Conservation (phyloP, 2,329 filamentous ascomycete genomes). For the Akanthomyces lecanii region DNA sequence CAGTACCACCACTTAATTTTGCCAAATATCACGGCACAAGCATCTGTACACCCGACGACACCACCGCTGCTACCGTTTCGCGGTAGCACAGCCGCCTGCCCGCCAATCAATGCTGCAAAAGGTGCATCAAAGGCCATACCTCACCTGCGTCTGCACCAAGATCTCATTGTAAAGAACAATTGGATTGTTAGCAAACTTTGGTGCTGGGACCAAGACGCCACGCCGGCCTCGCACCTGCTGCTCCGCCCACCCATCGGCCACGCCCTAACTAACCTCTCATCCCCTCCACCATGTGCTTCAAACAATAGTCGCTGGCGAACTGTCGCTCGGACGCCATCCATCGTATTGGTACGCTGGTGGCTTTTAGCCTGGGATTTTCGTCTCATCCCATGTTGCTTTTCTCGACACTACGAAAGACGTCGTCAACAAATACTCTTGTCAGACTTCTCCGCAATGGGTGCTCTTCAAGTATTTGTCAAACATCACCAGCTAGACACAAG, state of each 20-base stretch:
- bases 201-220: not conserved
- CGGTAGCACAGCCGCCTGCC: too few species aligned
- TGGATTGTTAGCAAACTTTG: too few species aligned
- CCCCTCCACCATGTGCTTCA: not conserved
- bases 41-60: not conserved
- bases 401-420: not conserved
- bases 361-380: not conserved
- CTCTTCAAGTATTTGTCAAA: too few species aligned
- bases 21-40: not conserved
- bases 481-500: not conserved
- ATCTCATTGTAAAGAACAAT: too few species aligned
- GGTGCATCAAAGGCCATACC: not conserved
- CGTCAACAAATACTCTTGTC: not conserved
- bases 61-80: too few species aligned
- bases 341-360: not conserved
- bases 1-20: not conserved
- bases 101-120: not conserved
- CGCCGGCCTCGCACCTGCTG: not conserved
- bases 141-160: too few species aligned
- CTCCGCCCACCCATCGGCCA: not conserved
- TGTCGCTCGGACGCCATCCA: conserved; percentile 8
- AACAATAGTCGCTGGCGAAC: conserved; percentile 6
- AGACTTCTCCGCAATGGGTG: too few species aligned
- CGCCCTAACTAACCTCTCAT: not conserved
- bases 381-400: conserved; percentile 4